Evolutionary conservation across 2,329 filamentous ascomycete genomes (phyloP).

Genomic region (Ascomycota sp.): DNA sequence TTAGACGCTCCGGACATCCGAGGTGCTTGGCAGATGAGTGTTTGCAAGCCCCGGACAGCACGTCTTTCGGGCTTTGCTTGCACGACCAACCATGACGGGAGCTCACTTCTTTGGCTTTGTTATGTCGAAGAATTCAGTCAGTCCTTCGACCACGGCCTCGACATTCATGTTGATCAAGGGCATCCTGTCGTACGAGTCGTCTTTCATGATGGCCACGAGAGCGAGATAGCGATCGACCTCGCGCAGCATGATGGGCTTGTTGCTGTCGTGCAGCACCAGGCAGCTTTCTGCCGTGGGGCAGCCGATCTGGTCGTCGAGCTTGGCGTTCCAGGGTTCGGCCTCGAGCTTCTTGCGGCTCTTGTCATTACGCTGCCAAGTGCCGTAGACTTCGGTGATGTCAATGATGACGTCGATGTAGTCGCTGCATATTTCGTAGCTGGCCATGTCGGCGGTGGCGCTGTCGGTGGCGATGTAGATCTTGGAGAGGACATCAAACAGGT

Average conservation of each 20-base stretch:
- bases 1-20: too few species aligned
- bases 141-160: slow-evolving; percentile 54
- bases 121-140: slow-evolving; percentile 59
- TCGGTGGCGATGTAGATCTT: slow-evolving; percentile 98
- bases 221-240: slow-evolving; percentile 56
- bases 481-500: slow-evolving; percentile 88
- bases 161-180: slow-evolving; percentile 74
- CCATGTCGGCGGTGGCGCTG: slow-evolving; percentile 77
- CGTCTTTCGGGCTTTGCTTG: too few species aligned
- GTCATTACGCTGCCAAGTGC: slow-evolving; percentile 40
- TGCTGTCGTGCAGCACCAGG: slow-evolving; percentile 41
- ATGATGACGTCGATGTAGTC: slow-evolving; percentile 98
- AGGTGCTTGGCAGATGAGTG: too few species aligned
- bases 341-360: slow-evolving; percentile 33
- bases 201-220: slow-evolving; percentile 68
- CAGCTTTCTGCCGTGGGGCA: slow-evolving; percentile 44
- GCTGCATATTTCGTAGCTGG: slow-evolving; percentile 91
- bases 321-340: slow-evolving; percentile 35
- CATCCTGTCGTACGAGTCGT: slow-evolving; percentile 65
- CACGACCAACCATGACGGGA: neutral
- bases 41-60: too few species aligned
- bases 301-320: slow-evolving; percentile 41
- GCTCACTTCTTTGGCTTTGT: slow-evolving; percentile 30
- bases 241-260: slow-evolving; percentile 41
- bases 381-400: slow-evolving; percentile 88